A percentile compares a stretch with the other conserved stretches of the same genome.
These are phyloP conservation scores for Chlorella vulgaris DNA, from an alignment of 139 green algal genomes.

Conservation along the genomic window DNA sequence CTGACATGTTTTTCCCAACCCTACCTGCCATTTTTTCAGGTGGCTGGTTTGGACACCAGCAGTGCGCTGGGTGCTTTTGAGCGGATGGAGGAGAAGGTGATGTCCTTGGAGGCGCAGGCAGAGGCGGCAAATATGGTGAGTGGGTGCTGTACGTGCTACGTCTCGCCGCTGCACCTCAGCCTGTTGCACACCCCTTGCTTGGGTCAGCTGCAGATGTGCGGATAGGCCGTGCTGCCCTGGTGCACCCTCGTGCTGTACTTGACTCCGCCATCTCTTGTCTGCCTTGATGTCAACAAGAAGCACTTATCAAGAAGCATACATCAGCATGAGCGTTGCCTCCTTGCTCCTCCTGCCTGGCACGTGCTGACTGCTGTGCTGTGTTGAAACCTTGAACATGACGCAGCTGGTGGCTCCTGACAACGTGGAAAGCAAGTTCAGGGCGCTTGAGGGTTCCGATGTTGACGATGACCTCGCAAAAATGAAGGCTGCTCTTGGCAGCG, in stretches of 20 bases:
- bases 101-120: constrained; percentile 91
- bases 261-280: no score
- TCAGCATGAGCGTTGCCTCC: no score
- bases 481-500: constrained; percentile 19
- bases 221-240: no score
- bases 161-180: background rate
- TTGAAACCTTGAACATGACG: no score
- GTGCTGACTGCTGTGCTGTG: background rate
- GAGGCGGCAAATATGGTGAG: constrained; percentile 81
- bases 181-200: background rate
- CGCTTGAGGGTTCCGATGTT: constrained; percentile 85
- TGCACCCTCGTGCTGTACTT: no score
- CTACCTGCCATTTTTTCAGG: constrained; percentile 48
- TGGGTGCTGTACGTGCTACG: background rate
- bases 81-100: constrained; percentile 99
- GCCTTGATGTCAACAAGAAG: no score
- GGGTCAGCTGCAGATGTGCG: background rate
- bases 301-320: no score
- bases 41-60: constrained; percentile 82
- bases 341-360: background rate
- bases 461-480: constrained; percentile 86
- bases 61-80: constrained; percentile 93
- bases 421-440: constrained; percentile 82
- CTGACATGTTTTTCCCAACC: no score
- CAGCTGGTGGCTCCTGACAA: constrained; percentile 53